Evolutionary conservation across 768 basidiomycete genomes (phyloP).

Genomic region (Collybia sordida): DNA sequence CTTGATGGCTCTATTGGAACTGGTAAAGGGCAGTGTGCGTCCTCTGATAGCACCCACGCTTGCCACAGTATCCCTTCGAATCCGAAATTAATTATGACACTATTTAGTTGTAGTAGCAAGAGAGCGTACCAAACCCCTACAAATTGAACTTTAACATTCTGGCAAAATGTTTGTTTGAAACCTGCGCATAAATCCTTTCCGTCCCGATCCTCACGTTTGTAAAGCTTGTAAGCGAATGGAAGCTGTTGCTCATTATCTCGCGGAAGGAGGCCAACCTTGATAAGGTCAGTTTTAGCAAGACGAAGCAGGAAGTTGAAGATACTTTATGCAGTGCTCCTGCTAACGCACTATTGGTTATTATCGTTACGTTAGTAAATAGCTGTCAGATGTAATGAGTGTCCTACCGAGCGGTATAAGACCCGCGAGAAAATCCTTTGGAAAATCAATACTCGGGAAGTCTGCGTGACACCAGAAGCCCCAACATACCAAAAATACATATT

Average conservation of each 20-base stretch:
- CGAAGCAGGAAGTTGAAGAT: not conserved
- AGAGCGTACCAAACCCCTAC: conserved; percentile 69
- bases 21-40: conserved; percentile 64
- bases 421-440: conserved; percentile 67
- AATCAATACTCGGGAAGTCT: not conserved
- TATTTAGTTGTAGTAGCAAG: not conserved
- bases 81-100: not conserved
- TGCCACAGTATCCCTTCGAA: conserved; percentile 70
- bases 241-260: conserved; percentile 68
- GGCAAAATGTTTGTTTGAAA: conserved; percentile 74
- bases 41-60: conserved; percentile 67
- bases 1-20: conserved; percentile 59
- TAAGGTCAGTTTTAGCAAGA: not conserved
- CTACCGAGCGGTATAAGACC: conserved; percentile 41
- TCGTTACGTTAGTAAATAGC: not conserved
- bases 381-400: not conserved
- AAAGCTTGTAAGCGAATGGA: conserved; percentile 74
- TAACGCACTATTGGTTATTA: conserved; percentile 46
- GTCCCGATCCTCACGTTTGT: conserved; percentile 46
- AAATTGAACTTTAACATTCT: conserved; percentile 65
- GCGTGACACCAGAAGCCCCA: conserved; percentile 9
- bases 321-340: conserved; percentile 77
- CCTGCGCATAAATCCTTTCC: conserved; percentile 51
- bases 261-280: conserved; percentile 68
- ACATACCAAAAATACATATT: conserved; percentile 69